phyloP scores from a whole-genome alignment of 805 yeast species.

The Tetrapisispora nanseiensis region DNA sequence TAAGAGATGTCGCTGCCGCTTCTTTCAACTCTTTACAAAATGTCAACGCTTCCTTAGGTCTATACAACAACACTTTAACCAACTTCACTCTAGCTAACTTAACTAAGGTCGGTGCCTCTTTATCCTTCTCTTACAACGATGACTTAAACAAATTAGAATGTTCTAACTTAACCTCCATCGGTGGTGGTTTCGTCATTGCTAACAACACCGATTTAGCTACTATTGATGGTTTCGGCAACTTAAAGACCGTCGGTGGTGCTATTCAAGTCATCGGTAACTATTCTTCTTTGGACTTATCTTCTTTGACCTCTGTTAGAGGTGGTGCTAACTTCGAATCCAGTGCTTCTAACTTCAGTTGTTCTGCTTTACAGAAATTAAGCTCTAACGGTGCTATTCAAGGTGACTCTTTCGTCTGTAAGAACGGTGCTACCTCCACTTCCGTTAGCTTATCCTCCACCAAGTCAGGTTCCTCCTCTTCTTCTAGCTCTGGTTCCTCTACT shows the following conservation, averaged over 20 bases:
- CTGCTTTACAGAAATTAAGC: constrained; percentile 61
- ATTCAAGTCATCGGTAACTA: constrained; percentile 72
- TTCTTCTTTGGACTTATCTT: constrained; percentile 64
- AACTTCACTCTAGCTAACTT: constrained; percentile 46
- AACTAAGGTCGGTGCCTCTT: constrained; percentile 65
- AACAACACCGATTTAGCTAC: constrained; percentile 67
- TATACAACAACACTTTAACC: constrained; percentile 61
- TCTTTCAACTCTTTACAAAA: constrained; percentile 56
- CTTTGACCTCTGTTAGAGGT: constrained; percentile 76
- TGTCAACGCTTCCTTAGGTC: constrained; percentile 76
- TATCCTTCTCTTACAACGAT: constrained; percentile 64
- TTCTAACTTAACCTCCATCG: constrained; percentile 59
- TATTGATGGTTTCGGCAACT: constrained; percentile 63
- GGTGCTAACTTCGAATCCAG: constrained; percentile 75
- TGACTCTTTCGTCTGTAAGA: constrained; percentile 70
- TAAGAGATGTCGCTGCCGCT: constrained; percentile 70
- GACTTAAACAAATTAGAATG: constrained; percentile 61
- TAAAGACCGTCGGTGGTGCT: constrained; percentile 81
- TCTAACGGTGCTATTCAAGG: constrained; percentile 81
- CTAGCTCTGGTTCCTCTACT: constrained; percentile 11
- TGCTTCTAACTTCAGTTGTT: constrained; percentile 70
- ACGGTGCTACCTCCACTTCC: constrained; percentile 45
- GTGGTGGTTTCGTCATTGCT: constrained; percentile 88
- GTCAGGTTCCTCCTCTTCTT: constrained; percentile 23
- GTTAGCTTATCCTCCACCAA: constrained; percentile 26